Conservation (phyloP, 257 asterid genomes). For the Cynanchum wilfordii region DNA sequence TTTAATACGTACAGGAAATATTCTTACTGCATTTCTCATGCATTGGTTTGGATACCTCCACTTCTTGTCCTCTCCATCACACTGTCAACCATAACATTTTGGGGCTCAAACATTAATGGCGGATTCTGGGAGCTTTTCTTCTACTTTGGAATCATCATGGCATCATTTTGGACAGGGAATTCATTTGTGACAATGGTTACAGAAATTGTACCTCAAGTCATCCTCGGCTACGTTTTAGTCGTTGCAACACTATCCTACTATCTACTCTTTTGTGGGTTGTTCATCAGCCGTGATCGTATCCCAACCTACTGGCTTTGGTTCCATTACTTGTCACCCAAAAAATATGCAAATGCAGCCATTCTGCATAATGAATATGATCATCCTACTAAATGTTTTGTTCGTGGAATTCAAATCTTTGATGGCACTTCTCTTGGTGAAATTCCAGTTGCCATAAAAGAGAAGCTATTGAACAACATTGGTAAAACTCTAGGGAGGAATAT, state of each 20-base stretch:
- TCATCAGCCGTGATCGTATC: slow-evolving; percentile 29
- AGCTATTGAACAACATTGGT: slow-evolving; percentile 21
- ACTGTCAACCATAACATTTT: slow-evolving; percentile 55
- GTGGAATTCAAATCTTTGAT: slow-evolving; percentile 39
- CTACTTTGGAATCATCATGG: slow-evolving; percentile 26
- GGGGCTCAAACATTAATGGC: slow-evolving; percentile 72
- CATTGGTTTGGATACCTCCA: slow-evolving; percentile 52
- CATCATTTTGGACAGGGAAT: slow-evolving; percentile 44
- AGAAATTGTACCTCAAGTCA: slow-evolving; percentile 32
- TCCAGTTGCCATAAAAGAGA: slow-evolving; percentile 21
- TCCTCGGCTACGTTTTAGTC: slow-evolving; percentile 27
- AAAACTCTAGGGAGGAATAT: slow-evolving; percentile 26
- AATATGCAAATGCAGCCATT: slow-evolving; percentile 37
- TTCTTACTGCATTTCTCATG: slow-evolving; percentile 64
- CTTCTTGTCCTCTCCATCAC: slow-evolving; percentile 45
- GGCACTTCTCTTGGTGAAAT: slow-evolving; percentile 18
- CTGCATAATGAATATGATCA: slow-evolving; percentile 32
- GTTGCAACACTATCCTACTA: slow-evolving; percentile 31
- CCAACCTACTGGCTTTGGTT: slow-evolving; percentile 46
- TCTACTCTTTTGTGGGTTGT: slow-evolving; percentile 37
- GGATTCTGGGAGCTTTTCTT: slow-evolving; percentile 27
- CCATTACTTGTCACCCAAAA: slow-evolving; percentile 35
- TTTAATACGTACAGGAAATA: slow-evolving; percentile 62
- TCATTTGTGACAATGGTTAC: slow-evolving; percentile 40
- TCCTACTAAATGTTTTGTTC: slow-evolving; percentile 30